Conservation (phyloP, 2,329 filamentous ascomycete genomes). For the Ambrosiella cleistominuta region DNA sequence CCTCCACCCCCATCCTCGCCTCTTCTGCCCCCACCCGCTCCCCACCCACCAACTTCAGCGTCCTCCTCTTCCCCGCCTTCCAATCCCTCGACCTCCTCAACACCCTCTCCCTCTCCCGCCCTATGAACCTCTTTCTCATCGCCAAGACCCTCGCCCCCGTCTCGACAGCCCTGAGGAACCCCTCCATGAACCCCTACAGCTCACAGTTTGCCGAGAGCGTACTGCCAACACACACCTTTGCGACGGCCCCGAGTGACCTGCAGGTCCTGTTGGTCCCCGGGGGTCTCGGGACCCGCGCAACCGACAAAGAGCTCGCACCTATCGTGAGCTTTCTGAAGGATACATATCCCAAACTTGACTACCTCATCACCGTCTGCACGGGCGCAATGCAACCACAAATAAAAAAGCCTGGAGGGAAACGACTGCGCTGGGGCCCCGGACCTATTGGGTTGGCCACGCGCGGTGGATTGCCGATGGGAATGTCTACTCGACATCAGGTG, state of each 20-base stretch:
- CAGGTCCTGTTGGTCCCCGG: conserved; percentile 52
- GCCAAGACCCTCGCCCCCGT: conserved; percentile 26
- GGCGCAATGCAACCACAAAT: conserved; percentile 47
- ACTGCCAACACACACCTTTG: conserved; percentile 34
- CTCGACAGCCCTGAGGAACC: conserved; percentile 19
- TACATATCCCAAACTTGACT: conserved; percentile 30
- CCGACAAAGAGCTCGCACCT: conserved; percentile 18
- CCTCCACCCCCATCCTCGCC: no score
- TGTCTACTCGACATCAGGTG: conserved; percentile 47
- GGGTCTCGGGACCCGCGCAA: conserved; percentile 30
- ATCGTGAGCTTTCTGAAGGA: conserved; percentile 25
- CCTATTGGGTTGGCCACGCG: conserved; percentile 43
- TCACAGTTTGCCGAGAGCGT: conserved; percentile 22
- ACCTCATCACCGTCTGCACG: conserved; percentile 49
- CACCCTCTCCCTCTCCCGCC: conserved; percentile 21
- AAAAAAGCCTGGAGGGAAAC: conserved; percentile 38
- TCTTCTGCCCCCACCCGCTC: neutral
- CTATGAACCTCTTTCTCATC: conserved; percentile 26
- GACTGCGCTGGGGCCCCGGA: conserved; percentile 28
- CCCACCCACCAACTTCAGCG: conserved; percentile 20
- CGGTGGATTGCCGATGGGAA: conserved; percentile 50
- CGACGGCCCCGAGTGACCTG: conserved; percentile 29
- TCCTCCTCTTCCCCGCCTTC: conserved; percentile 28
- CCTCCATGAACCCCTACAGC: conserved; percentile 18
- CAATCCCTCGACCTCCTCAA: conserved; percentile 28